These are phyloP conservation scores for Penicillium robsamsonii DNA, from an alignment of 495 filamentous ascomycete species.

Conservation along the genomic window DNA sequence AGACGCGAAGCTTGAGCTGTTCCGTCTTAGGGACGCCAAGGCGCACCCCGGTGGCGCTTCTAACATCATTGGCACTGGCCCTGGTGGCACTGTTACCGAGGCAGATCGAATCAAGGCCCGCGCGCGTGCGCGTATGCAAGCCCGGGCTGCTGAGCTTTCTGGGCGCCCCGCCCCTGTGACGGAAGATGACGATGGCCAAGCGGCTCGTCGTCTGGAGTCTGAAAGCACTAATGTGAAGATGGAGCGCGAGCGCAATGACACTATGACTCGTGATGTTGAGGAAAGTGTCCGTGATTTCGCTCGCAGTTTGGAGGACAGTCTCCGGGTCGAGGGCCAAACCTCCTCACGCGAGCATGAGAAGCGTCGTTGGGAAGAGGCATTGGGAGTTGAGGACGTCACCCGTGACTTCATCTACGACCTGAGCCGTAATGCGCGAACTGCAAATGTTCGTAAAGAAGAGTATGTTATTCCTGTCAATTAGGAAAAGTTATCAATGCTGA, in stretches of 20 bases:
- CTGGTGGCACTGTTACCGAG: constrained; percentile 88
- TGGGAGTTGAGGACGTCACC: constrained; percentile 95
- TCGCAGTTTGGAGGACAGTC: constrained; percentile 74
- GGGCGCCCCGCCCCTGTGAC: constrained; percentile 66
- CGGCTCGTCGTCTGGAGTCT: constrained; percentile 77
- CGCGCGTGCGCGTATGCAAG: constrained; percentile 97
- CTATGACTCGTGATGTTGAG: constrained; percentile 95
- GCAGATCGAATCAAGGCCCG: constrained; percentile 91
- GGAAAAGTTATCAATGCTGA: constrained; percentile 16
- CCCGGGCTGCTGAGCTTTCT: constrained; percentile 86
- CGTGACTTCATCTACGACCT: constrained; percentile 97
- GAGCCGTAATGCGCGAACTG: constrained; percentile 75
- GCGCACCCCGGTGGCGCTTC: constrained; percentile 79
- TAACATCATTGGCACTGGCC: constrained; percentile 89
- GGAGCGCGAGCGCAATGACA: constrained; percentile 90
- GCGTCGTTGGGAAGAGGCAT: constrained; percentile 91
- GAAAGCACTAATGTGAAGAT: constrained; percentile 76
- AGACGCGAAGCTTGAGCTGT: constrained; percentile 89
- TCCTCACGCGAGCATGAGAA: constrained; percentile 79
- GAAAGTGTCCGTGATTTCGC: constrained; percentile 93
- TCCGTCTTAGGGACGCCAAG: constrained; percentile 90
- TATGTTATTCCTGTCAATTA: constrained; percentile 31
- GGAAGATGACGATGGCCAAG: constrained; percentile 70
- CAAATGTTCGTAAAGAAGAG: constrained; percentile 74
- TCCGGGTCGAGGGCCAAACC: constrained; percentile 76